These are phyloP conservation scores for Epicoccum sorghinum DNA, from an alignment of 2,329 filamentous ascomycete genomes.

Conservation along the genomic window DNA sequence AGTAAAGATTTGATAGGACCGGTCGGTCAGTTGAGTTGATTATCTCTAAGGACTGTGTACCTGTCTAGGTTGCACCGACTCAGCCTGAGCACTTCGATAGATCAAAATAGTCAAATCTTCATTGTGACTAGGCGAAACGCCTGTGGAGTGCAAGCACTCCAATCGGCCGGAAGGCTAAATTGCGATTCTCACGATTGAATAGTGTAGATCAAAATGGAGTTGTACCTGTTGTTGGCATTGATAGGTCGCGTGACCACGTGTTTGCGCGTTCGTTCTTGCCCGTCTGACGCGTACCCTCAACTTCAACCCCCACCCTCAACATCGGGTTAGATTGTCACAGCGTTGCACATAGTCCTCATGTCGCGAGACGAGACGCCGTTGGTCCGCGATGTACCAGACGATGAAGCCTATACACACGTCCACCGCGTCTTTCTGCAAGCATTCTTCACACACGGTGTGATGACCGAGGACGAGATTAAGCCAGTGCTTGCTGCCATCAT, in stretches of 20 bases:
- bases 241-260: constrained; percentile 10
- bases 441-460: constrained; percentile 76
- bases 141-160: too few relatives aligned
- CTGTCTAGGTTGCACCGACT: too few relatives aligned
- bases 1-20: too few relatives aligned
- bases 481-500: constrained; percentile 77
- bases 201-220: too few relatives aligned
- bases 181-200: too few relatives aligned
- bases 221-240: too few relatives aligned
- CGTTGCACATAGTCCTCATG: background rate
- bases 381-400: constrained; percentile 16
- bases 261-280: constrained; percentile 22
- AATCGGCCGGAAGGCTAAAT: too few relatives aligned
- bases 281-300: constrained; percentile 1
- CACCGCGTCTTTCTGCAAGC: constrained; percentile 92
- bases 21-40: too few relatives aligned
- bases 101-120: too few relatives aligned
- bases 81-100: too few relatives aligned
- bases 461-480: constrained; percentile 77
- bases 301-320: background rate
- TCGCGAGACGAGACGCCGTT: constrained; percentile 12
- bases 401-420: constrained; percentile 53
- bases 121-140: too few relatives aligned
- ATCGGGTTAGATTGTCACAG: background rate
- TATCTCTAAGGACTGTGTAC: too few relatives aligned